phyloP scores from a whole-genome alignment of 176 grass and related monocot genomes.

The Miscanthus lutarioriparius region DNA sequence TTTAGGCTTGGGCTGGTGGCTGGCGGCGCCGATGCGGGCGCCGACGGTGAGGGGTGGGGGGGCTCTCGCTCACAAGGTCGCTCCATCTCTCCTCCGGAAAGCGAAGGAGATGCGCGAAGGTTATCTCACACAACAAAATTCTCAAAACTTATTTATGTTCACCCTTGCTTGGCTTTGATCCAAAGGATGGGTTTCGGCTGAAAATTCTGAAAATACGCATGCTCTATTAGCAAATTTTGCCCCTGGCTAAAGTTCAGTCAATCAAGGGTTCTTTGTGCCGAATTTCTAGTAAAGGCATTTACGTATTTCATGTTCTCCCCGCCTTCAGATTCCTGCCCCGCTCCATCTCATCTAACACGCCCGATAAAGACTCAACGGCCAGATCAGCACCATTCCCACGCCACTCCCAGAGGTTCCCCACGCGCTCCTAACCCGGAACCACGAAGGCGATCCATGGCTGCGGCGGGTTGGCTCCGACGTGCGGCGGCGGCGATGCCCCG shows the following conservation, averaged over 20 bases:
- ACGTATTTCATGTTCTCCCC: rapidly evolving
- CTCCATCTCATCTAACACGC: neutral
- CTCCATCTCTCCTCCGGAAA: too few relatives aligned
- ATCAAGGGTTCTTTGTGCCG: neutral
- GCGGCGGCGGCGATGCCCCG: constrained; percentile 48
- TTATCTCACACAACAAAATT: too few relatives aligned
- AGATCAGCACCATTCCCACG: constrained; percentile 13
- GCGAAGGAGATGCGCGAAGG: too few relatives aligned
- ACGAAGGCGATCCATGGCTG: constrained; percentile 46
- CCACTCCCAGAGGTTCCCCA: neutral
- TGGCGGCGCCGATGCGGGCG: too few relatives aligned
- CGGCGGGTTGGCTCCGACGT: constrained; percentile 47
- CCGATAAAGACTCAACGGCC: constrained; percentile 20
- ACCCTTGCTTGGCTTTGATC: neutral
- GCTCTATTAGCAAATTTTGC: neutral
- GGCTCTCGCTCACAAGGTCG: too few relatives aligned
- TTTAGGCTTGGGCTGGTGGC: too few relatives aligned
- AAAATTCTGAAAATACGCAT: neutral
- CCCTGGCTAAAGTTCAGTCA: neutral
- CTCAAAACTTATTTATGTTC: neutral
- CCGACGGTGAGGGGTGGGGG: too few relatives aligned
- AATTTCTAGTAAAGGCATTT: neutral
- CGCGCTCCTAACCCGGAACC: neutral
- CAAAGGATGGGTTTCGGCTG: neutral
- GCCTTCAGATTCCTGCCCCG: neutral